phyloP scores from a whole-genome alignment of 306 rosid species.

The Pyrus bretschneideri region DNA sequence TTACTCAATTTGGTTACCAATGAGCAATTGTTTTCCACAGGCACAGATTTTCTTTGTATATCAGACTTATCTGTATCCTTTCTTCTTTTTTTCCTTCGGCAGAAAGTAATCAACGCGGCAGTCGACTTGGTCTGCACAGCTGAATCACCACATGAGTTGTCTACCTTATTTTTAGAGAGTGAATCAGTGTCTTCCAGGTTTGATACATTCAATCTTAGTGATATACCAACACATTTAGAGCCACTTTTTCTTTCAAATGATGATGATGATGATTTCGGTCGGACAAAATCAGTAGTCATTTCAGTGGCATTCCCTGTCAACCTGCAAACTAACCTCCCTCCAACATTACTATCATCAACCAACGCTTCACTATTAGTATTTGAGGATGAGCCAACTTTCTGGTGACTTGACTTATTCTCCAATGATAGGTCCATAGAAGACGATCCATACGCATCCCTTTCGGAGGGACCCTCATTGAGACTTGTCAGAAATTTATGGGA shows the following conservation, averaged over 20 bases:
- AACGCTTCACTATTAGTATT: slow-evolving; percentile 14
- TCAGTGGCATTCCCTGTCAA: slow-evolving; percentile 19
- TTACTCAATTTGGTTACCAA: slow-evolving; percentile 32
- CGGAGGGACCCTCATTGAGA: slow-evolving; percentile 23
- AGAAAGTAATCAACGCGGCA: slow-evolving; percentile 39
- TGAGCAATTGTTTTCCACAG: slow-evolving; percentile 25
- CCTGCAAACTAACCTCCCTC: slow-evolving; percentile 13
- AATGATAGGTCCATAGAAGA: slow-evolving; percentile 19
- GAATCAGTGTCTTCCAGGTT: slow-evolving; percentile 23
- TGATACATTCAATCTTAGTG: slow-evolving; percentile 21
- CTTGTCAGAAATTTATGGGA: not conserved
- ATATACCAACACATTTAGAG: slow-evolving; percentile 14
- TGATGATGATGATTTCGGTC: slow-evolving; percentile 13
- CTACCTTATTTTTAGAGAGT: slow-evolving; percentile 20
- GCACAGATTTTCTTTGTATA: slow-evolving; percentile 12
- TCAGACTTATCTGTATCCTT: slow-evolving; percentile 23
- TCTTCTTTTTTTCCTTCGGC: slow-evolving; percentile 41
- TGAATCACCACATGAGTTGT: slow-evolving; percentile 9
- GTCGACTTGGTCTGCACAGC: slow-evolving; percentile 6
- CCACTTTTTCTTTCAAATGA: slow-evolving; percentile 17
- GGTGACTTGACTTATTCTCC: slow-evolving; percentile 13
- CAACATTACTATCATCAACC: slow-evolving; percentile 4
- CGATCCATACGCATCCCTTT: slow-evolving; percentile 16
- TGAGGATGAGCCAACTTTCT: slow-evolving; percentile 5
- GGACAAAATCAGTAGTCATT: slow-evolving; percentile 13